phyloP scores from a whole-genome alignment of 805 yeast genomes.

The Pichia nakasei region DNA sequence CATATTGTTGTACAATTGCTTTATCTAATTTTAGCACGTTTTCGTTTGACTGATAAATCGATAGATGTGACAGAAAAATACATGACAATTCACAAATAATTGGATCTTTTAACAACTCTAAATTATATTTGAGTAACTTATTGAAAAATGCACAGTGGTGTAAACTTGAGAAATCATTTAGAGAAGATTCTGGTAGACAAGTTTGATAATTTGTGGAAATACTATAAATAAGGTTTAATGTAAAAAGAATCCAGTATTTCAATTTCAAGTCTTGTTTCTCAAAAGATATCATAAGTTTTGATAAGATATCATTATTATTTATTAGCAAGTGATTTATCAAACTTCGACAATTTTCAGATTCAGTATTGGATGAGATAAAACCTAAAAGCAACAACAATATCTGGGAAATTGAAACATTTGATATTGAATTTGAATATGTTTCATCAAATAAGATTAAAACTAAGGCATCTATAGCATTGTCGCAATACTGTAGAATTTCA shows the following conservation, averaged over 20 bases:
- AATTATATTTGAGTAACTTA: conserved; percentile 15
- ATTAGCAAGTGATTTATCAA: background rate
- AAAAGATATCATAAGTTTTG: conserved; percentile 13
- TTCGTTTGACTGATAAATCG: conserved; percentile 3
- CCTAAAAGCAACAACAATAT: conserved; percentile 22
- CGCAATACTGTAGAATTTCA: conserved; percentile 1
- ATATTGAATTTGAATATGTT: conserved; percentile 6
- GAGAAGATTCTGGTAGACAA: no score
- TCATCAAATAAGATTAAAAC: conserved; percentile 11
- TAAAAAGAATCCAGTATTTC: conserved; percentile 15
- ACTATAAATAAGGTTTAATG: background rate
- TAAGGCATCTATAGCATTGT: conserved; percentile 19
- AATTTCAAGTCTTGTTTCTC: conserved; percentile 17
- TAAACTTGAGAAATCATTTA: background rate
- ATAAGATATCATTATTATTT: conserved; percentile 4
- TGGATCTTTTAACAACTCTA: conserved; percentile 30
- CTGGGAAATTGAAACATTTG: conserved; percentile 13
- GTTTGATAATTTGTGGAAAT: background rate
- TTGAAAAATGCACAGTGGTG: background rate
- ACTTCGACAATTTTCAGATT: background rate
- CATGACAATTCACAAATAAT: conserved; percentile 26
- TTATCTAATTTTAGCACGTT: conserved; percentile 24
- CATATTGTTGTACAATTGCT: conserved; percentile 37
- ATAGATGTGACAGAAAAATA: conserved; percentile 18
- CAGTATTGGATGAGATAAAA: conserved; percentile 5